Evolutionary conservation across 2,329 filamentous ascomycete genomes (phyloP), one percentile per base, ranked within the genome.

Genomic region (Myriangium duriaei): DNA sequence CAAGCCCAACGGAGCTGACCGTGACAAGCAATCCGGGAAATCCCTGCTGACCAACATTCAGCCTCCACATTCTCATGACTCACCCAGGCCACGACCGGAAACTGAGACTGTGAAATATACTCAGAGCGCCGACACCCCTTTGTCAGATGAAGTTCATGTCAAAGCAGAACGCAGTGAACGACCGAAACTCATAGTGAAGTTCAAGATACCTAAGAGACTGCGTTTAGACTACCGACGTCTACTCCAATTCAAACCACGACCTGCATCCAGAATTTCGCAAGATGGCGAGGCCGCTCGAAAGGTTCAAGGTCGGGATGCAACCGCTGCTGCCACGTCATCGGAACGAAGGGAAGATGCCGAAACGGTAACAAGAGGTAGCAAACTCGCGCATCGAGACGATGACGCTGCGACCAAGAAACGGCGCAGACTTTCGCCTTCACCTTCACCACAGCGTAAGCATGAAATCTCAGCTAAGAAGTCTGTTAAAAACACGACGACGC

Each of bases 171-270:
- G 5, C 15, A 17, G 19, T n/a, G 37, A 26, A 34, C 21, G 31
- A 26, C 32, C 41, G 15, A 40, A 34, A 11, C 34, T 41, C 7
- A 39, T 42, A 4, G 33, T 40, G 12, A 37, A 24, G 6, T 13
- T 44, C 28, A 44, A 41, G 30, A 41, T 42, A 1, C 40, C 41
- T 2, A 46, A 46, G 17, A 29, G 21, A 9, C 32, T 37, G 15
- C 39, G 44, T 15, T 31, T 38, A 34, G 37, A 41, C 11, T 16
- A 37, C 3, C 13, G 29, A 17, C 40, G 43, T 9, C 31, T 37
- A 10, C 18, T 45, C 13, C 33, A 39, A 16, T 39, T 39, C 11
- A 29, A 19, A 12, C 36, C 36, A 12, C 36, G 36, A 5, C 36
- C 36, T 5, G 18, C 36, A 5, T 32, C 11, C 7, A 17, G 17